Conservation (phyloP, 768 basidiomycete species). For the Rhodocollybia butyracea region DNA sequence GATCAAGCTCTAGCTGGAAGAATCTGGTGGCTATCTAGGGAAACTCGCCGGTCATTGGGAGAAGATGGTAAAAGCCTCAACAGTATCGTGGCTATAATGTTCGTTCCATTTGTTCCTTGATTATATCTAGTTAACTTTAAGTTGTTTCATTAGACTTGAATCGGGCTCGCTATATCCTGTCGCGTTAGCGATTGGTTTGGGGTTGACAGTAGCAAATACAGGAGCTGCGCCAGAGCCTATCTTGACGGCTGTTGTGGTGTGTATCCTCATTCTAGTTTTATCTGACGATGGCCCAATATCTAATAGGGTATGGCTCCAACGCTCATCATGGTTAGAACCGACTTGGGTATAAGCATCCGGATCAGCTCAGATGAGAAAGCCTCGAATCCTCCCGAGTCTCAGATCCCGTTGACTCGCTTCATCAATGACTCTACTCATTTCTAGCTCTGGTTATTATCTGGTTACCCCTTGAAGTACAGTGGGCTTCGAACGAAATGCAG, state of each 20-base stretch:
- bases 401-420: not conserved
- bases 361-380: too few species aligned
- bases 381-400: not conserved
- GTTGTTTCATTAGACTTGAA: not conserved
- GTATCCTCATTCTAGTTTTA: not conserved
- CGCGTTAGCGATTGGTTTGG: not conserved
- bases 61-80: not conserved
- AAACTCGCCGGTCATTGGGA: not conserved
- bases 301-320: conserved; percentile 1
- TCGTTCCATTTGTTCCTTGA: not conserved
- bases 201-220: not conserved
- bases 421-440: too few species aligned
- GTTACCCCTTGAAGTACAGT: too few species aligned
- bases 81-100: not conserved
- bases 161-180: not conserved
- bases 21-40: not conserved
- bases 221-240: not conserved
- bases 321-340: conserved; percentile 1
- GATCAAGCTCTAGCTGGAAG: too few species aligned
- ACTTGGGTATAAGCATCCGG: not conserved
- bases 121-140: not conserved
- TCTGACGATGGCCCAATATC: too few species aligned
- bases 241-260: not conserved
- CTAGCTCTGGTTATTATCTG: too few species aligned
- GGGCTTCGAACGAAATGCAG: too few species aligned